Conservation (phyloP, 345 rosid species). For the Citrus glauca region DNA sequence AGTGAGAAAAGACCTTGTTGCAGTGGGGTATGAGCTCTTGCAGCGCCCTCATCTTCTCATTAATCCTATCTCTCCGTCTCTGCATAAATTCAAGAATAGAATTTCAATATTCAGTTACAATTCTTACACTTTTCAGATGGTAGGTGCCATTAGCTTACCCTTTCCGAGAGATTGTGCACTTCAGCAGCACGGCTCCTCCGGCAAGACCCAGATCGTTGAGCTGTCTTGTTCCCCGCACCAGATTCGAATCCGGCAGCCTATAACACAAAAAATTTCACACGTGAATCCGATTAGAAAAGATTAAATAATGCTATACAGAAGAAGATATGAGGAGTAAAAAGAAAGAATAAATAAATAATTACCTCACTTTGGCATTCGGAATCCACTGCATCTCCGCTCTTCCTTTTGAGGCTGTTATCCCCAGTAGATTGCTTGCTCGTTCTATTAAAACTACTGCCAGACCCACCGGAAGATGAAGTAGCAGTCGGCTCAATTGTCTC, state of each 20-base stretch:
- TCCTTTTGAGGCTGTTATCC: conserved; percentile 46
- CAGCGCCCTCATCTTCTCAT: conserved; percentile 81
- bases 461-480: conserved; percentile 64
- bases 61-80: conserved; percentile 89
- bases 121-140: neutral
- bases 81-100: conserved; percentile 19
- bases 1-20: conserved; percentile 56
- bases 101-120: neutral
- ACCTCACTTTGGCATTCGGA: conserved; percentile 65
- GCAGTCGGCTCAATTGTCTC: conserved; percentile 39
- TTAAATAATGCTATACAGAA: neutral
- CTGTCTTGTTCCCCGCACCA: conserved; percentile 31
- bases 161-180: conserved; percentile 74
- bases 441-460: conserved; percentile 56
- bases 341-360: neutral
- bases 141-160: conserved; percentile 30
- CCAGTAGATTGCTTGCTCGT: conserved; percentile 38
- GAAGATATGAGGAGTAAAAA: neutral
- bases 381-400: conserved; percentile 49
- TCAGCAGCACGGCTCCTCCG: conserved; percentile 64
- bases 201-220: conserved; percentile 37
- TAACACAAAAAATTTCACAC: neutral
- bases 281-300: neutral
- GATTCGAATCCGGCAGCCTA: conserved; percentile 44
- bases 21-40: conserved; percentile 92